Evolutionary conservation across 2,329 filamentous ascomycete genomes (phyloP), one percentile per base, ranked within the genome.

Genomic region (Pseudocercospora macadamiae): DNA sequence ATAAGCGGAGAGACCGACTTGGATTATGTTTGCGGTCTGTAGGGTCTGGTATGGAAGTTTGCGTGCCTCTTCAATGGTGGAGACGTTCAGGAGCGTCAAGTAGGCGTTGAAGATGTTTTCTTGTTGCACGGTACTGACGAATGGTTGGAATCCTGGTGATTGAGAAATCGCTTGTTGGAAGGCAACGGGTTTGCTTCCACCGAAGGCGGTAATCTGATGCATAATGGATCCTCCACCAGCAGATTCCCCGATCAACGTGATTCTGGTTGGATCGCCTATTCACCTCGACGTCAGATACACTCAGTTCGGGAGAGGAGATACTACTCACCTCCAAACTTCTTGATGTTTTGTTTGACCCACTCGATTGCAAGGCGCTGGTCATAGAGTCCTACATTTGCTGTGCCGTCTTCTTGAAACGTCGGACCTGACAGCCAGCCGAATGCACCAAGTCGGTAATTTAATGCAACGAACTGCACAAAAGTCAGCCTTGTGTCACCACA

Each of bases 301-400:
- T 37, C 30, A 18, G 8, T 8, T 34, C 12, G 14, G 32, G 26
- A n/a, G 19, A 19, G 18, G n/a, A 7, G 10, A 34, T 23, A 10
- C n/a, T 7, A 37, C 48, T 37, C 30, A 37, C 48, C 83, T 5
- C 83, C 83, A 63, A 86, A 86, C 45, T 66, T 62, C 14, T 8
- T 77, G 70, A 62, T 79, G 72, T 68, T 51, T 23, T 55, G 21
- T 2, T 73, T 73, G 0, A 86, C 76, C 84, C 84, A 87, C 64
- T 84, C 73, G 6, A 87, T 71, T 23, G 82, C 82, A 25, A 83
- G 73, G 12, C 80, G 75, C 67, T 86, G 83, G 57, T 86, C 83
- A 53, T 78, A 73, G 0, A 84, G 71, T 2, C 76, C 82, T 4
- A 75, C 77, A 65, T 84, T 85, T 2, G 79, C 73, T 4, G 74